phyloP scores from a whole-genome alignment of 805 yeast genomes.

The Huiozyma sinensis region DNA sequence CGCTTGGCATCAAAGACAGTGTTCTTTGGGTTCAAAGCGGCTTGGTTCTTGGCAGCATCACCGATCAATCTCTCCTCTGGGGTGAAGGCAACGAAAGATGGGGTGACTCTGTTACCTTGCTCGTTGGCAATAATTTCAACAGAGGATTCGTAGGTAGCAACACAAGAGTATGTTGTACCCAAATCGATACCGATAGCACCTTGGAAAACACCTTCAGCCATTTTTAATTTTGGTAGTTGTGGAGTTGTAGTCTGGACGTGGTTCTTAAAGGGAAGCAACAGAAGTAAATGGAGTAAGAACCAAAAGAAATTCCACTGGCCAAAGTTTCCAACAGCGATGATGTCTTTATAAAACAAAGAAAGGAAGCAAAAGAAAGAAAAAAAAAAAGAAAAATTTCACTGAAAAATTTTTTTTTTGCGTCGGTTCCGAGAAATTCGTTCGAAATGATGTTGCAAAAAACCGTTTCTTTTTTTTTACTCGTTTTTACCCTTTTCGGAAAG shows the following conservation, averaged over 20 bases:
- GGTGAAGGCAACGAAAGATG: conserved; percentile 91
- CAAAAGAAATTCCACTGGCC: neutral
- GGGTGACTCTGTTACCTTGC: conserved; percentile 97
- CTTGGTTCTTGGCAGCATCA: conserved; percentile 97
- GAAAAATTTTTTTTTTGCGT: no score
- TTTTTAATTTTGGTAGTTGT: conserved; percentile 25
- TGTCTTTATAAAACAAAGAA: neutral
- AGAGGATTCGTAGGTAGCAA: conserved; percentile 86
- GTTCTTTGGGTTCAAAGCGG: conserved; percentile 84
- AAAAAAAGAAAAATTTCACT: no score
- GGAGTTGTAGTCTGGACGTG: neutral
- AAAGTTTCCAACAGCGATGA: neutral
- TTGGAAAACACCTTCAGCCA: conserved; percentile 98
- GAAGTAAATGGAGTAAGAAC: neutral
- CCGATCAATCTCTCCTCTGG: conserved; percentile 89
- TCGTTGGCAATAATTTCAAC: conserved; percentile 96
- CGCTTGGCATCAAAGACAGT: conserved; percentile 90
- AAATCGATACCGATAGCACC: conserved; percentile 99
- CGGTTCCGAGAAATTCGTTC: no score
- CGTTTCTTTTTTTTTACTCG: no score
- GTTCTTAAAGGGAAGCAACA: neutral
- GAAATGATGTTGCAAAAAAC: no score
- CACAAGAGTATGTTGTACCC: conserved; percentile 92
- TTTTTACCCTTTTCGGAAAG: no score
- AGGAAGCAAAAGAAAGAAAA: no score